Evolutionary conservation across 257 asterid genomes (phyloP), one percentile per base, ranked within the genome.

Genomic region (Forsythia suspensa): DNA sequence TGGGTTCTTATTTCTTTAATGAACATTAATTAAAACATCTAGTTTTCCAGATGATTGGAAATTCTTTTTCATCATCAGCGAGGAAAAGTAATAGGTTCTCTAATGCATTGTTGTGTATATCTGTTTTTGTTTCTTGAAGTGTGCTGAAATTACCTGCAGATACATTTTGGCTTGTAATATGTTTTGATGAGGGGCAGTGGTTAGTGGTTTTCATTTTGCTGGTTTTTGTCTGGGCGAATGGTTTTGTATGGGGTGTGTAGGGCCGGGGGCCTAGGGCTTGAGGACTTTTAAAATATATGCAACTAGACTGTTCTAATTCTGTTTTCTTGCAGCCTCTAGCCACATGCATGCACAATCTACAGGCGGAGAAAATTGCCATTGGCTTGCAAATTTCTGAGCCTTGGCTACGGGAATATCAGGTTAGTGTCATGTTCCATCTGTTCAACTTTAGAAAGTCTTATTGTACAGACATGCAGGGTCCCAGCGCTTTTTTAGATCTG

Each of bases 381-480:
- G 86, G 93, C 81, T 81, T 95, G 85, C 98, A 92, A 84, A 83
- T 95, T 70, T 72, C 92, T 0, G 99, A 95, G 81, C 91, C 97
- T 61, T 95, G 96, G 96, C 74, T 95, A 70, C 98, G 97, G 2
- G 99, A 95, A 86, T 95, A 93, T 87, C 99, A 95, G 98, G 98
- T 95, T 72, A 59, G 77, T 55, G 43, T 61, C 18, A 15, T 75
- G 43, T 48, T 79, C 74, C 39, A 71, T 41, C 15, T 42, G 3
- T 51, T 66, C 20, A 59, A 77, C 66, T 72, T 12, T 57, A 40
- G 37, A 18, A 41, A 10, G 2, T 16, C 29, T 61, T 75, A 29
- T 29, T 55, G 13, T 24, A 21, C 7, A 21, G 15, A 59, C 39
- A 24, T 63, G 36, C 39, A 21, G 16, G 18, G 70, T 9, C 37